phyloP scores from a whole-genome alignment of 345 rosid species.

The Lumnitzera littorea region DNA sequence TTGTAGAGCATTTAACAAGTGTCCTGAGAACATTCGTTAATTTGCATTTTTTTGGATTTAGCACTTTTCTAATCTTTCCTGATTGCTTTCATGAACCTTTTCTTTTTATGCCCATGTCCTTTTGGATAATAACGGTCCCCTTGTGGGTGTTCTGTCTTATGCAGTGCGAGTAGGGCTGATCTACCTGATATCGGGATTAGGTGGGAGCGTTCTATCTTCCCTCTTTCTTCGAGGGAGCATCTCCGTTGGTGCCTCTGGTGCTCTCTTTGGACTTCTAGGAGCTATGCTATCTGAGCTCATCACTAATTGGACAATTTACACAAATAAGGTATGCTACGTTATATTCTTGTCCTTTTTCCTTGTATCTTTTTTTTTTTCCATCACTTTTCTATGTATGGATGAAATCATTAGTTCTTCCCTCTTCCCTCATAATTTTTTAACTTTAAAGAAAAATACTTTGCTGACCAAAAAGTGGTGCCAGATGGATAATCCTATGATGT shows the following conservation, averaged over 20 bases:
- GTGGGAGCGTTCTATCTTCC: slow-evolving; percentile 78
- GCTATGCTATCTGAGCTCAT: slow-evolving; percentile 95
- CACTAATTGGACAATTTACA: slow-evolving; percentile 91
- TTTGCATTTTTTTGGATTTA: background rate
- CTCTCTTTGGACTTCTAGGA: slow-evolving; percentile 94
- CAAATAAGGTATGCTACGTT: slow-evolving; percentile 57
- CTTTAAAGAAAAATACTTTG: background rate
- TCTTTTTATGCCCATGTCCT: background rate
- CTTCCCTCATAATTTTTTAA: background rate
- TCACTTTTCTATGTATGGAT: too few relatives aligned
- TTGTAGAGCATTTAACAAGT: too few relatives aligned
- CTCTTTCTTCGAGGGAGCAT: slow-evolving; percentile 67
- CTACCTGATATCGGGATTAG: slow-evolving; percentile 82
- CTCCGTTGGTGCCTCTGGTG: slow-evolving; percentile 99
- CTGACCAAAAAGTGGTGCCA: background rate
- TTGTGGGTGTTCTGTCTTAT: background rate
- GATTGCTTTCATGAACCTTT: background rate
- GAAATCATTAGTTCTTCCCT: slow-evolving; percentile 3
- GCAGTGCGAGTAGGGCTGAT: slow-evolving; percentile 74
- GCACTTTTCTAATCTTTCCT: background rate
- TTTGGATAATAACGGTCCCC: background rate
- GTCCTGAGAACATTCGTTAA: too few relatives aligned
- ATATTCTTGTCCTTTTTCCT: too few relatives aligned
- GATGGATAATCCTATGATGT: too few relatives aligned
- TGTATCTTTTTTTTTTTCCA: too few relatives aligned